Percentiles rank a stretch among this genome's conserved stretches.
Evolutionary conservation across 148 eudicot species (phyloP).

Genomic region (Talinum fruticosum): DNA sequence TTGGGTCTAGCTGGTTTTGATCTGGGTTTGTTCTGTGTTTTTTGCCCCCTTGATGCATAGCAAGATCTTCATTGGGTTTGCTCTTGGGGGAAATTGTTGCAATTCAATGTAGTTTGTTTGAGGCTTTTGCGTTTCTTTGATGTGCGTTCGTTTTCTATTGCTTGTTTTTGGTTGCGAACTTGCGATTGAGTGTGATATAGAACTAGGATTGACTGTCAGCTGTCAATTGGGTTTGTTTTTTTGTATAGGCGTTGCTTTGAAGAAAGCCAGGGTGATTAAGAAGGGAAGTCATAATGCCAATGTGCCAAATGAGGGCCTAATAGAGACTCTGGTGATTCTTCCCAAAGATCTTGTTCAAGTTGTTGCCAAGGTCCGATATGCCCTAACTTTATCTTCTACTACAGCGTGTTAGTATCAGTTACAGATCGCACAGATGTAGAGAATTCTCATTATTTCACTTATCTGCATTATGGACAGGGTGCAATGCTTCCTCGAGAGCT

Average conservation of each 20-base stretch:
- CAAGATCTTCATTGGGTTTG: neutral
- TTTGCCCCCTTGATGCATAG: neutral
- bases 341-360: conserved; percentile 92
- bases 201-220: neutral
- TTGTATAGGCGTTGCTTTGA: conserved; percentile 66
- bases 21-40: conserved; percentile 19
- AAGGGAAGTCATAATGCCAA: conserved; percentile 57
- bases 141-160: neutral
- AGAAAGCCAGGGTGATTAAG: conserved; percentile 72
- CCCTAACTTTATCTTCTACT: neutral
- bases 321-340: conserved; percentile 68
- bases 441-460: conserved; percentile 10
- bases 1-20: conserved; percentile 32
- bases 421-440: neutral
- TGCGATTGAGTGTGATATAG: neutral
- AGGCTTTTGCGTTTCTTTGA: neutral
- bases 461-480: conserved; percentile 37
- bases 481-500: conserved; percentile 46
- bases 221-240: conserved; percentile 19
- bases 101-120: neutral
- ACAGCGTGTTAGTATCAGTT: neutral
- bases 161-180: conserved; percentile 1
- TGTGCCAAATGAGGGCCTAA: conserved; percentile 45
- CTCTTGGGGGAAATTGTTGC: neutral
- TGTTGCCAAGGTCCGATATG: conserved; percentile 61